Evolutionary conservation across 352 stramenopile genomes (phyloP).

Genomic region (Aphanomyces astaci): DNA sequence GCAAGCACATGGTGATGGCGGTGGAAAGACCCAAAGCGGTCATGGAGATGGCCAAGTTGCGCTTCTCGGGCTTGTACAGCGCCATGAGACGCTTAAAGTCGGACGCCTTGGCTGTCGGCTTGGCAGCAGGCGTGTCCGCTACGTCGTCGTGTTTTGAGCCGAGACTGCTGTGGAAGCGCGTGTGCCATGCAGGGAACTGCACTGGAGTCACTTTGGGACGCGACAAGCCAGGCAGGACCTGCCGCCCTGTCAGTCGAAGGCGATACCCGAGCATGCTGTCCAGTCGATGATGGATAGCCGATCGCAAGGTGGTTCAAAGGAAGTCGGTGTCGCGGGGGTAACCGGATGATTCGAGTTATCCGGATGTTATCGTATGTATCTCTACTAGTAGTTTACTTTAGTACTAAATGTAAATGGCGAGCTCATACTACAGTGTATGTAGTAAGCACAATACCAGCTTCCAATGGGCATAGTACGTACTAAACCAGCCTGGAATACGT

Average conservation of each 20-base stretch:
- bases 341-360: neutral
- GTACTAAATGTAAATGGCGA: too few relatives aligned
- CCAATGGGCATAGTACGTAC: too few relatives aligned
- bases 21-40: constrained; percentile 57
- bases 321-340: neutral
- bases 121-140: neutral
- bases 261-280: neutral
- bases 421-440: too few relatives aligned
- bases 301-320: neutral
- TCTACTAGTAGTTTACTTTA: too few relatives aligned
- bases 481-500: too few relatives aligned
- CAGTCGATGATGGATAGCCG: neutral
- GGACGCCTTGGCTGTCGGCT: constrained; percentile 5
- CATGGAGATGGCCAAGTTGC: constrained; percentile 51
- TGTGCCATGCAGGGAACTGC: neutral
- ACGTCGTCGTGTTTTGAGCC: neutral
- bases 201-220: neutral
- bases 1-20: constrained; percentile 64
- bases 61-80: constrained; percentile 67
- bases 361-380: neutral
- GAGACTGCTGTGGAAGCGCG: constrained; percentile 7
- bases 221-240: neutral
- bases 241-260: neutral
- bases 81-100: constrained; percentile 38
- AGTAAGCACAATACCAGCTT: too few relatives aligned